Base-by-base conservation (phyloP, 2,329 filamentous ascomycete genomes). In the Aspergillus pseudotamarii region DNA sequence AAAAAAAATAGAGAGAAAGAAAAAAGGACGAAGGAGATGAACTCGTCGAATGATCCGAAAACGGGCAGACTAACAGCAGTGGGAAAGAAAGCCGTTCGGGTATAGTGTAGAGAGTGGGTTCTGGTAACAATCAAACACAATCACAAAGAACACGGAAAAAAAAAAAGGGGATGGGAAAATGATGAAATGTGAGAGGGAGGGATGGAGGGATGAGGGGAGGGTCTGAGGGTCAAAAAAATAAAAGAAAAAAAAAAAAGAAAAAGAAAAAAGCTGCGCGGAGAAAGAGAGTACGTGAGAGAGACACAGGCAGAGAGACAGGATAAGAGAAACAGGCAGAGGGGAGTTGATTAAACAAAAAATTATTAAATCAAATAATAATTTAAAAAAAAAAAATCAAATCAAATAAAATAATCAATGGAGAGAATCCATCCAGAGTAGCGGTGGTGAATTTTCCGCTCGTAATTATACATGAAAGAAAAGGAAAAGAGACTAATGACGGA, bases 111-210 rank as follows among this genome's bases (percentile, higher is more conserved):
- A 56, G 32, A 41, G 58, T 59, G 58, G 50, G 48, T 54, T 59
- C 23, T 63, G 43, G 59, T 63, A 60, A 59, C 53, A 45, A 62
- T 62, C 55, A 55, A 60, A 43, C 54, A 51, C 48, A 32, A 51
- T 50, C 48, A 26, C 48, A 59, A 51, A 34, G 32, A 51, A 50
- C 21, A 59, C 26, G 30, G 43, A 51, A 26, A 26, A 26, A n/a
- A 50, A 50, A 58, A 60, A 60, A 57, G 28, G 32, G 46, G 23
- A 61, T 34, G 34, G 38, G 32, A 36, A 59, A 38, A 46, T 45
- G 57, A 61, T 58, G 43, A 54, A 54, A 61, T 57, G 54, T 43
- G 46, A 53, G 41, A 59, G 38, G 58, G 50, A 53, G 38, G n/a
- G 23, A 54, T 56, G 30, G 36, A 41, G 53, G 34, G 50, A 38